Base-by-base conservation (phyloP, 169 alveolate species). In the Eimeria necatrix region DNA sequence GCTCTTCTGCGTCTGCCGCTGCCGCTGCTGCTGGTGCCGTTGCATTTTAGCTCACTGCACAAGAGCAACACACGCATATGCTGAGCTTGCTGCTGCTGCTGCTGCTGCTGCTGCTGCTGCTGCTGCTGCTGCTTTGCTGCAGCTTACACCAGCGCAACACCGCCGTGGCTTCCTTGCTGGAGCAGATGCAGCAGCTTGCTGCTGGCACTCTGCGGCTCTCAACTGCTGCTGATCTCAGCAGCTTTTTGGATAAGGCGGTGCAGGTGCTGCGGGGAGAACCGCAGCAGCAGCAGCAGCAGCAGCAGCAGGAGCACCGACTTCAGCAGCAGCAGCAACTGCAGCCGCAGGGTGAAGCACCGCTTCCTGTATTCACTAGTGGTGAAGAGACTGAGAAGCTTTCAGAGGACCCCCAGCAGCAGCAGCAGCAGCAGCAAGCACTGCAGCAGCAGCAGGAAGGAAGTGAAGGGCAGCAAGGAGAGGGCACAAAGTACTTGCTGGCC, bases 131-230 rank as follows among this genome's bases (percentile, higher is more conserved):
- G 94, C 93, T 51, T 14, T 20, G 86, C 89, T 20, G 94, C 94
- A 53, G 94, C 41, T 59, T 96, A 78, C 96, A 96, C 81, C 81
- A 95, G 18, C 97, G 95, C 71, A 89, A 95, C n/a, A 95, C 94
- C 10, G 97, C 97, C 24, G 94, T 96, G n/a, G 76, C 95, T 53
- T 91, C 97, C 3, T 78, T 96, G 83, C 95, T 96, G 68, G 96
- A 96, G 91, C 53, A 94, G 51, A 94, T 94, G 64, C 96, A 96
- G 91, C 90, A 91, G 85, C 81, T 61, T 16, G 93, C 93, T 32
- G 93, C 93, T 5, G 93, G 93, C 4, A 20, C 80, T 9, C 74
- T 41, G 81, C 81, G 52, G 60, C 60, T 59, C n/a, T 18, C 59
- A 0, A 59, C 59, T 41, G 81, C 93, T 51, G 93, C 81, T 24